A percentile compares a stretch with the other conserved stretches of the same genome.
These are phyloP conservation scores for Aureobasidium melanogenum DNA, from an alignment of 2,329 filamentous ascomycete genomes.

Conservation along the genomic window DNA sequence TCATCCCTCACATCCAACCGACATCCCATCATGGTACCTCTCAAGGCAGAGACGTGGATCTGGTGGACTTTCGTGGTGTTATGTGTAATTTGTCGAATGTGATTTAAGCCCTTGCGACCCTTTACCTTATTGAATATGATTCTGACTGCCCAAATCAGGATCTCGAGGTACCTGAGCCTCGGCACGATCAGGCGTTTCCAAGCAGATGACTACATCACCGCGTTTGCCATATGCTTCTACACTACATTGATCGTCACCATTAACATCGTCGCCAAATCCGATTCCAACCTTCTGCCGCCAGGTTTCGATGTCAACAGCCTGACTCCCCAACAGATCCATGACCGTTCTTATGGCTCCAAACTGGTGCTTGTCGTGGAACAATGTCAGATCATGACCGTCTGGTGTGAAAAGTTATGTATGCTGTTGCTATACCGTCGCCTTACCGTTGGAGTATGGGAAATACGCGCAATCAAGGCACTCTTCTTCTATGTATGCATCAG, in stretches of 20 bases:
- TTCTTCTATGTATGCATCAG: slow-evolving; percentile 26
- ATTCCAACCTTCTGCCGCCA: slow-evolving; percentile 37
- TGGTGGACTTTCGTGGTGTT: slow-evolving; percentile 35
- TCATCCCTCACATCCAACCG: background rate
- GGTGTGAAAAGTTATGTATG: slow-evolving; percentile 30
- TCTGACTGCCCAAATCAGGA: slow-evolving; percentile 21
- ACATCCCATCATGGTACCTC: slow-evolving; percentile 21
- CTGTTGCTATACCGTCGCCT: slow-evolving; percentile 31
- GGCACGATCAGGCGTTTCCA: slow-evolving; percentile 41
- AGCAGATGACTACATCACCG: slow-evolving; percentile 50
- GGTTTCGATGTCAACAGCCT: slow-evolving; percentile 36
- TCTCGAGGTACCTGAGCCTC: slow-evolving; percentile 37
- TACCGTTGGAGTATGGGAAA: slow-evolving; percentile 27
- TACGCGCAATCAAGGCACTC: slow-evolving; percentile 27
- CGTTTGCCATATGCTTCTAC: slow-evolving; percentile 41
- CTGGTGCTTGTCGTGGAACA: slow-evolving; percentile 32
- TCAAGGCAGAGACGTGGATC: slow-evolving; percentile 38
- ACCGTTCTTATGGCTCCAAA: slow-evolving; percentile 28
- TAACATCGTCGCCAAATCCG: slow-evolving; percentile 33
- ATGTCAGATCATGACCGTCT: slow-evolving; percentile 28
- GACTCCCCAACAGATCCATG: slow-evolving; percentile 19
- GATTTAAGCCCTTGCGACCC: slow-evolving; percentile 16
- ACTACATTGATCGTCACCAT: slow-evolving; percentile 42
- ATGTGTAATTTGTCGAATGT: slow-evolving; percentile 36
- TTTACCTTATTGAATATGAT: background rate